phyloP scores from a whole-genome alignment of 2,329 filamentous ascomycete genomes.

The Arachnopeziza araneosa region DNA sequence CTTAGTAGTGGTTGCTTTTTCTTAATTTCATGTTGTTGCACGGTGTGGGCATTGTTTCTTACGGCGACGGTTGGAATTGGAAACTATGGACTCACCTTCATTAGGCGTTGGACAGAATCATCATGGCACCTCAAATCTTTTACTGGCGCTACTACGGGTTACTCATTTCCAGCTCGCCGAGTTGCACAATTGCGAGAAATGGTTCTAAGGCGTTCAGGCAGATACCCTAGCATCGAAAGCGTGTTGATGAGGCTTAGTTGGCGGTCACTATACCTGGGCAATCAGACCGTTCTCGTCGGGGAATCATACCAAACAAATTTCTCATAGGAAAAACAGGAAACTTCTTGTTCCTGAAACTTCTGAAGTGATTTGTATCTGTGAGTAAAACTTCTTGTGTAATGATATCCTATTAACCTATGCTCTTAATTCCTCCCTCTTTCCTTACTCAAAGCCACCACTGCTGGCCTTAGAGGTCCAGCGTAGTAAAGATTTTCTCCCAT shows the following conservation, averaged over 20 bases:
- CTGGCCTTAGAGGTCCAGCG: conserved; percentile 1
- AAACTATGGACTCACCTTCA: too few species aligned
- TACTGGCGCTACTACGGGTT: too few species aligned
- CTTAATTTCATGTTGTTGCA: too few species aligned
- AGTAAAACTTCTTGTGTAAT: not conserved
- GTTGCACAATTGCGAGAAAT: not conserved
- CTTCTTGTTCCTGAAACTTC: too few species aligned
- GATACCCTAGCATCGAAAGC: too few species aligned
- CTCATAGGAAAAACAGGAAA: not conserved
- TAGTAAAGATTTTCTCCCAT: conserved; percentile 6
- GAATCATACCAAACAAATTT: not conserved
- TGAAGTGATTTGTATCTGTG: not conserved
- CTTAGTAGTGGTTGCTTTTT: too few species aligned
- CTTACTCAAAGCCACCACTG: not conserved
- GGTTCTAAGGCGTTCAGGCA: too few species aligned
- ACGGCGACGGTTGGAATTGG: too few species aligned
- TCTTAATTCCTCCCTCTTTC: not conserved
- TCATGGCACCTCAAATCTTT: too few species aligned
- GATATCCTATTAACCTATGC: not conserved
- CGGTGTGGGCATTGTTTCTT: too few species aligned
- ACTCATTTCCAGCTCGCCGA: too few species aligned
- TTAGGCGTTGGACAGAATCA: too few species aligned
- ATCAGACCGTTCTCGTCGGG: not conserved
- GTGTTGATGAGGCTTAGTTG: not conserved
- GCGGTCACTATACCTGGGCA: not conserved